Conservation (phyloP, 768 basidiomycete species). For the Lactifluus hygrophoroides region DNA sequence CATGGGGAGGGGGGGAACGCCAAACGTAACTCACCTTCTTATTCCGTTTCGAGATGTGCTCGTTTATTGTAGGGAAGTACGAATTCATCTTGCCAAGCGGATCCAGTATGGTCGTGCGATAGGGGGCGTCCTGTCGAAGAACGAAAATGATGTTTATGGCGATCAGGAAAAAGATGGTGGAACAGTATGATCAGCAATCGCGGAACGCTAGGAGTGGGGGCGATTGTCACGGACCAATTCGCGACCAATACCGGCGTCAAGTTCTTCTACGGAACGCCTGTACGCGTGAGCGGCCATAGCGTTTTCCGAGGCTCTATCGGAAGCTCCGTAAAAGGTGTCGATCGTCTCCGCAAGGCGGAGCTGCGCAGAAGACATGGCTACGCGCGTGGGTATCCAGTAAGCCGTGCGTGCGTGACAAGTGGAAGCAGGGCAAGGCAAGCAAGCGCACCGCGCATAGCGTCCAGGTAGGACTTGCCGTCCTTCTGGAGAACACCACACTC, state of each 20-base stretch:
- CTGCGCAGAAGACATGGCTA: conserved; percentile 94
- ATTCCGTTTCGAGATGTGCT: conserved; percentile 88
- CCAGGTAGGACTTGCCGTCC: conserved; percentile 90
- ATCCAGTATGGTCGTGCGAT: conserved; percentile 89
- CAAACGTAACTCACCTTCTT: conserved; percentile 65
- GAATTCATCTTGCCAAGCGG: conserved; percentile 95
- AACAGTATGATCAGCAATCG: background rate
- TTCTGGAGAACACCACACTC: conserved; percentile 90
- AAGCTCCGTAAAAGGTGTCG: conserved; percentile 83
- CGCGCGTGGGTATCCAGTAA: background rate
- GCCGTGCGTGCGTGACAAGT: background rate
- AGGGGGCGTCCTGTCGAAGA: conserved; percentile 71
- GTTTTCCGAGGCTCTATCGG: conserved; percentile 77
- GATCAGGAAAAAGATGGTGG: background rate
- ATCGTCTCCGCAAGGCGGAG: conserved; percentile 88
- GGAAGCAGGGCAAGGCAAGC: background rate
- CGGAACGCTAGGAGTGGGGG: background rate
- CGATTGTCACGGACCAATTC: conserved; percentile 62
- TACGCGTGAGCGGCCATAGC: conserved; percentile 98
- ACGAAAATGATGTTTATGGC: background rate
- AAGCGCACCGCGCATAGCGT: conserved; percentile 80
- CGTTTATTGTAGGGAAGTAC: conserved; percentile 89
- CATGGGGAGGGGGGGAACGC: background rate
- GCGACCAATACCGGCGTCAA: conserved; percentile 75
- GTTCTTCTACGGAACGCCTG: conserved; percentile 88